Conservation (phyloP, 495 filamentous ascomycete species). For the Pyrenula massariospora region DNA sequence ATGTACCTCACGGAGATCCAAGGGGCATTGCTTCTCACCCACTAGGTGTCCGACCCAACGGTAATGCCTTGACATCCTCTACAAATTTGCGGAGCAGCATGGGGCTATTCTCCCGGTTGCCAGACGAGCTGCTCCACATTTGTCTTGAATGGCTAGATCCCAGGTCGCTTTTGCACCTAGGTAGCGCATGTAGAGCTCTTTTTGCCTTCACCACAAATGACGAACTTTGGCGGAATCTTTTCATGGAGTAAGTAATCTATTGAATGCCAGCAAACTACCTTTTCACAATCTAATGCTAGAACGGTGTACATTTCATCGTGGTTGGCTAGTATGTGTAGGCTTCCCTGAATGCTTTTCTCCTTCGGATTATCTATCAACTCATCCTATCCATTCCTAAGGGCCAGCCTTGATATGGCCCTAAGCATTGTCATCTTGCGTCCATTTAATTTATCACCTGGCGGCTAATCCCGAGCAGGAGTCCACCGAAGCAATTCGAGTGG, state of each 20-base stretch:
- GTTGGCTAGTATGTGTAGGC: no score
- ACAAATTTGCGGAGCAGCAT: slow-evolving; percentile 52
- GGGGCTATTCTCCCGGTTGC: slow-evolving; percentile 52
- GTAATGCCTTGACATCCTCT: slow-evolving; percentile 62
- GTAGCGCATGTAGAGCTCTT: slow-evolving; percentile 77
- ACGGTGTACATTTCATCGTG: no score
- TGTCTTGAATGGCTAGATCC: slow-evolving; percentile 67
- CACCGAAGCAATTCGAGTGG: no score
- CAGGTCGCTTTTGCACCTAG: slow-evolving; percentile 47
- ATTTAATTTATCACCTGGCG: no score
- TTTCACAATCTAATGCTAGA: no score
- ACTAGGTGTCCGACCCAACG: slow-evolving; percentile 72
- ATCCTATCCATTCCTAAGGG: no score
- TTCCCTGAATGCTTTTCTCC: no score
- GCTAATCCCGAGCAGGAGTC: no score
- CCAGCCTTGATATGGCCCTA: no score
- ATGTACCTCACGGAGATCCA: background rate
- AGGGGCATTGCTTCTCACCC: slow-evolving; percentile 65
- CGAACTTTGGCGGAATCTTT: slow-evolving; percentile 83
- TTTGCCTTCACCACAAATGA: slow-evolving; percentile 80
- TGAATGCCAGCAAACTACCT: no score
- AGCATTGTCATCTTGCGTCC: no score
- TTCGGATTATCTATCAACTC: no score
- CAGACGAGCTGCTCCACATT: slow-evolving; percentile 72
- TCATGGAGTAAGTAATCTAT: slow-evolving; percentile 61